phyloP scores from a whole-genome alignment of 2,329 filamentous ascomycete species.

The Alternaria triticimaculans region DNA sequence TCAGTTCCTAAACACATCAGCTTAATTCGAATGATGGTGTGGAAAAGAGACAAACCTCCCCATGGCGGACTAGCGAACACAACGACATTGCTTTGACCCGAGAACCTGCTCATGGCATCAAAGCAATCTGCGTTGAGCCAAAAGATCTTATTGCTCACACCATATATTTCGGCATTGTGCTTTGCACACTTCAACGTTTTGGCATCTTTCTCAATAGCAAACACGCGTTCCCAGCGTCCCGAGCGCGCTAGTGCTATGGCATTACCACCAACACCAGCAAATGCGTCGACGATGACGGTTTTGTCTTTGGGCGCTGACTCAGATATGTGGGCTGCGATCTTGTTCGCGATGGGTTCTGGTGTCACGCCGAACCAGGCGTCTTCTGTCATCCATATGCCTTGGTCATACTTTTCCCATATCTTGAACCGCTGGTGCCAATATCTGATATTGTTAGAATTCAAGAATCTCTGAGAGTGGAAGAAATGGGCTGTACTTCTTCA shows the following conservation, averaged over 20 bases:
- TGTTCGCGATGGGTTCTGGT: constrained; percentile 75
- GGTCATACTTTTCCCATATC: constrained; percentile 86
- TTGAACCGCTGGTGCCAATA: constrained; percentile 91
- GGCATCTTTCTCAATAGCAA: constrained; percentile 86
- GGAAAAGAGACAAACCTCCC: constrained; percentile 63
- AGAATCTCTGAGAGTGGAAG: neutral
- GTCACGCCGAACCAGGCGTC: constrained; percentile 98
- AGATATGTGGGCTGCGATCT: constrained; percentile 76
- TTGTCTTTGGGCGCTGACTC: constrained; percentile 62
- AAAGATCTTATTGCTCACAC: constrained; percentile 76
- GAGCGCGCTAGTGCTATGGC: constrained; percentile 90
- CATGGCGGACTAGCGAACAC: constrained; percentile 77
- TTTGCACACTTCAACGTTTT: constrained; percentile 86
- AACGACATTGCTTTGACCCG: constrained; percentile 60
- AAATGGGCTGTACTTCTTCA: constrained; percentile 72
- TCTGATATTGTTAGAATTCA: constrained; percentile 54
- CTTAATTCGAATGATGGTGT: neutral
- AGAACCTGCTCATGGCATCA: constrained; percentile 66
- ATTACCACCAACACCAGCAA: constrained; percentile 92
- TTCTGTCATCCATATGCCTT: constrained; percentile 88
- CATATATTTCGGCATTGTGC: constrained; percentile 88
- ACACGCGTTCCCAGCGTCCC: constrained; percentile 79
- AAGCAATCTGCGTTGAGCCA: constrained; percentile 92
- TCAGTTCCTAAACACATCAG: constrained; percentile 59
- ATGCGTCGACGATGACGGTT: constrained; percentile 80